Evolutionary conservation across 805 yeast species (phyloP).

Genomic region (Saccharomycopsis fermentans): DNA sequence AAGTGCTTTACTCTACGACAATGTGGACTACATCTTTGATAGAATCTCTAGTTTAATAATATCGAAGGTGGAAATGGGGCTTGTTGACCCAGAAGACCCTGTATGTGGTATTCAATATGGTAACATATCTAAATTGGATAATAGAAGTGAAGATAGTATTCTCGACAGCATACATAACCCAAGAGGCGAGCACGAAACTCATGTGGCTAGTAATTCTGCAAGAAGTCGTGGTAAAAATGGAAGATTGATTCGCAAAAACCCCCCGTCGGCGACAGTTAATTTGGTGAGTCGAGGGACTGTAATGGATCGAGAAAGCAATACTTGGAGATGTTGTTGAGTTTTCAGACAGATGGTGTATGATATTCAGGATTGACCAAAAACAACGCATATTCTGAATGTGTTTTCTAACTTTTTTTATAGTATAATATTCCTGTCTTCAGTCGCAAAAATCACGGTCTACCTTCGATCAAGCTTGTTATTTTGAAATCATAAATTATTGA

Average conservation of each 20-base stretch:
- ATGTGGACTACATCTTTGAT: constrained; percentile 32
- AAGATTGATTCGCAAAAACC: neutral
- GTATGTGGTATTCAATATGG: constrained; percentile 43
- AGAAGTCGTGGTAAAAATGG: neutral
- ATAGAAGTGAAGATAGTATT: constrained; percentile 21
- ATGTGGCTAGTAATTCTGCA: constrained; percentile 19
- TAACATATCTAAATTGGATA: constrained; percentile 32
- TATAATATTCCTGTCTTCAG: no score
- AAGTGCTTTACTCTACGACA: constrained; percentile 34
- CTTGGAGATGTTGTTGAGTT: neutral
- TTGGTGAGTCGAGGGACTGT: constrained; percentile 11
- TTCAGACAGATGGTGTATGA: no score
- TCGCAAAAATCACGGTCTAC: no score
- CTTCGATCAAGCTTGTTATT: no score
- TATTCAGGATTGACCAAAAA: no score
- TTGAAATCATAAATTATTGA: no score
- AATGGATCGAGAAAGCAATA: neutral
- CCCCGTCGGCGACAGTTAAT: constrained; percentile 14
- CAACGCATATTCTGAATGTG: no score
- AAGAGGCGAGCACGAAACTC: constrained; percentile 13
- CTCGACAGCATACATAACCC: constrained; percentile 18
- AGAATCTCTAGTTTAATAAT: constrained; percentile 31
- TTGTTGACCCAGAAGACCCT: constrained; percentile 36
- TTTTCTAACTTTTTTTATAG: no score
- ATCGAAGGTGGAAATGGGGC: constrained; percentile 38